Conservation (phyloP, 257 asterid species). For the Mitragyna speciosa region DNA sequence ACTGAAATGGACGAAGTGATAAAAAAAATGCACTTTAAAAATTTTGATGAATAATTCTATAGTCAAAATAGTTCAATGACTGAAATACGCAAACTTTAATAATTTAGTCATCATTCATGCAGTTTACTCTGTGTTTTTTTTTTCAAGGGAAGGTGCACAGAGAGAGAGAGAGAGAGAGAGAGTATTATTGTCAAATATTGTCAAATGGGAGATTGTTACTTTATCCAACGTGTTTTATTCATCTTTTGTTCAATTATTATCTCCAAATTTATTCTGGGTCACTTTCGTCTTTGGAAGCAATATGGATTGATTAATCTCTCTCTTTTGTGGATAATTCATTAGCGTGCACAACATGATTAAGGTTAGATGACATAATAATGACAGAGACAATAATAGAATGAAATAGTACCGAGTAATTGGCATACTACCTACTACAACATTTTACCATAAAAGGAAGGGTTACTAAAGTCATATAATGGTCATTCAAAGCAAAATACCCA, state of each 20-base stretch:
- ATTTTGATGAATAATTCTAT: too few relatives aligned
- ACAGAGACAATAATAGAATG: background rate
- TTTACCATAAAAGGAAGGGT: background rate
- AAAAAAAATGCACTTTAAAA: too few relatives aligned
- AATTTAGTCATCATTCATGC: too few relatives aligned
- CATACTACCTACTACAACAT: background rate
- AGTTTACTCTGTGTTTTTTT: too few relatives aligned
- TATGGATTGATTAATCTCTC: background rate
- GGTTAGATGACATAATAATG: background rate
- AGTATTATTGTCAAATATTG: background rate
- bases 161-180: too few relatives aligned
- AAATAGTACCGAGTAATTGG: background rate
- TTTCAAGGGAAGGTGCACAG: too few relatives aligned
- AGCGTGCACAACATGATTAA: conserved; percentile 7
- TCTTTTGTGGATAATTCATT: too few relatives aligned
- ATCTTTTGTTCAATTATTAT: conserved; percentile 4
- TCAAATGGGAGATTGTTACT: background rate
- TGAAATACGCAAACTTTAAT: too few relatives aligned
- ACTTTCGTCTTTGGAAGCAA: conserved; percentile 9
- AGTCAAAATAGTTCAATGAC: too few relatives aligned
- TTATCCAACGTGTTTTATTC: background rate
- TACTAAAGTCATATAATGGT: background rate
- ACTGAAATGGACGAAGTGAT: too few relatives aligned
- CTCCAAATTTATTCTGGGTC: conserved; percentile 4
- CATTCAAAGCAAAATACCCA: background rate